Evolutionary conservation across 495 filamentous ascomycete genomes (phyloP).

Genomic region (Acidiella bohemica): DNA sequence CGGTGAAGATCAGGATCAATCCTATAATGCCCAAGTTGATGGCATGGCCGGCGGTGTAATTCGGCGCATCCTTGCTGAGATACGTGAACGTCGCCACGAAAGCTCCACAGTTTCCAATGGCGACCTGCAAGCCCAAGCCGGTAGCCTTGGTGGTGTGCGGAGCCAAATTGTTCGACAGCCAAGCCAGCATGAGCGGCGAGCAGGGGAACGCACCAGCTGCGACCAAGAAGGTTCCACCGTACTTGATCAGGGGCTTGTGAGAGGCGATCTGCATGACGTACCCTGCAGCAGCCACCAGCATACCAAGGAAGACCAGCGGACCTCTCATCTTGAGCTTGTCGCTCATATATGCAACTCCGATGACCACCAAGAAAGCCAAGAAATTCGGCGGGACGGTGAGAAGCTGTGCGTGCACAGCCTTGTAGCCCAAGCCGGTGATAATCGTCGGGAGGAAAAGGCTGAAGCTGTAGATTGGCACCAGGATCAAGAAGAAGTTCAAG

Average conservation of each 20-base stretch:
- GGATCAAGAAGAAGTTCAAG: constrained; percentile 33
- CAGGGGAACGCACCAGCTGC: constrained; percentile 22
- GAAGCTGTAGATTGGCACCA: constrained; percentile 27
- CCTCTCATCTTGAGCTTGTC: constrained; percentile 20
- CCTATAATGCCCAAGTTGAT: constrained; percentile 35
- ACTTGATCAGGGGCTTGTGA: constrained; percentile 15
- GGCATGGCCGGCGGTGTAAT: constrained; percentile 34
- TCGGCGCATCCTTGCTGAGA: constrained; percentile 33
- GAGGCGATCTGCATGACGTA: constrained; percentile 23
- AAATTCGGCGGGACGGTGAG: constrained; percentile 23
- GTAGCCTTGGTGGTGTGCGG: constrained; percentile 39
- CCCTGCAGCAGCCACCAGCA: constrained; percentile 16
- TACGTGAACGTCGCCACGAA: constrained; percentile 43
- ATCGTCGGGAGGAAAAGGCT: constrained; percentile 27
- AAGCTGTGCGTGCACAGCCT: constrained; percentile 15
- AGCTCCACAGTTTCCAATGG: constrained; percentile 36
- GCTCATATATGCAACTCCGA: constrained; percentile 11
- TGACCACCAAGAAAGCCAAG: constrained; percentile 17
- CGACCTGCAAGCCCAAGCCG: constrained; percentile 33
- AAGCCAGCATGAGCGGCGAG: constrained; percentile 24
- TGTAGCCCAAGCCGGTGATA: constrained; percentile 19
- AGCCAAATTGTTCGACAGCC: constrained; percentile 34
- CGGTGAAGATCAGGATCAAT: constrained; percentile 28
- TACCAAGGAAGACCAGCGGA: constrained; percentile 16
- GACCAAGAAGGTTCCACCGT: constrained; percentile 23